These are phyloP conservation scores for Rhodotorula sp. DNA, from an alignment of 1,284 basidiomycete species.

Conservation along the genomic window DNA sequence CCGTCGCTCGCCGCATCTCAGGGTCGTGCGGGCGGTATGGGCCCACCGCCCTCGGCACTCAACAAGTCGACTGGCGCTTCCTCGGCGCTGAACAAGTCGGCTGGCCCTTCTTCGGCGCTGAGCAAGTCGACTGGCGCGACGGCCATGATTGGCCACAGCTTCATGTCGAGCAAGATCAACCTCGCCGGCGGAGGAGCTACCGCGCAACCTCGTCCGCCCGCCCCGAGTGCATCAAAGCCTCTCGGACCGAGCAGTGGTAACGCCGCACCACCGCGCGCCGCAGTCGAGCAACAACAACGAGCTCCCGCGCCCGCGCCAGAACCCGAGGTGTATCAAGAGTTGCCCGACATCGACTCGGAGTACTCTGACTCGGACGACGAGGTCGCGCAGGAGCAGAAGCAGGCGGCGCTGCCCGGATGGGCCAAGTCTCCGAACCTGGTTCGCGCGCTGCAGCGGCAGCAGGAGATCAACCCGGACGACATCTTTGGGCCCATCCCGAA, in stretches of 20 bases:
- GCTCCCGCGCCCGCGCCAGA: conserved; percentile 49
- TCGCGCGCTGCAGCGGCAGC: conserved; percentile 73
- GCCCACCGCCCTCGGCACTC: conserved; percentile 7
- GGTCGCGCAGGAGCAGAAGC: conserved; percentile 62
- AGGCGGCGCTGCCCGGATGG: conserved; percentile 72
- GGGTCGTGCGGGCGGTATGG: conserved; percentile 18
- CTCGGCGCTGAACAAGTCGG: conserved; percentile 20
- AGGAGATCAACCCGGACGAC: conserved; percentile 77
- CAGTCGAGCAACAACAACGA: conserved; percentile 48
- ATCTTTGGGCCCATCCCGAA: conserved; percentile 84
- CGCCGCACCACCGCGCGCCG: conserved; percentile 43
- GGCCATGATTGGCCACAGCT: conserved; percentile 38
- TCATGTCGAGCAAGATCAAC: conserved; percentile 34
- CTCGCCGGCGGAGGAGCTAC: conserved; percentile 6
- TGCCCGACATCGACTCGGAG: conserved; percentile 91
- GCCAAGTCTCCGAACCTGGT: conserved; percentile 83
- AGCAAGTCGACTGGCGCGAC: conserved; percentile 27
- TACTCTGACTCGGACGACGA: conserved; percentile 94
- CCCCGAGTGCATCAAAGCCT: conserved; percentile 23
- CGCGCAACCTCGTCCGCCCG: neutral
- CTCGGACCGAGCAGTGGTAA: conserved; percentile 34
- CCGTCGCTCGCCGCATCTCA: conserved; percentile 26
- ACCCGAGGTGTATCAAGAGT: conserved; percentile 71
- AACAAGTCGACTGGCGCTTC: conserved; percentile 20
- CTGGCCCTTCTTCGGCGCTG: conserved; percentile 15